Evolutionary conservation across 2,329 filamentous ascomycete genomes (phyloP).

Genomic region (Chaetothyriales sp.): DNA sequence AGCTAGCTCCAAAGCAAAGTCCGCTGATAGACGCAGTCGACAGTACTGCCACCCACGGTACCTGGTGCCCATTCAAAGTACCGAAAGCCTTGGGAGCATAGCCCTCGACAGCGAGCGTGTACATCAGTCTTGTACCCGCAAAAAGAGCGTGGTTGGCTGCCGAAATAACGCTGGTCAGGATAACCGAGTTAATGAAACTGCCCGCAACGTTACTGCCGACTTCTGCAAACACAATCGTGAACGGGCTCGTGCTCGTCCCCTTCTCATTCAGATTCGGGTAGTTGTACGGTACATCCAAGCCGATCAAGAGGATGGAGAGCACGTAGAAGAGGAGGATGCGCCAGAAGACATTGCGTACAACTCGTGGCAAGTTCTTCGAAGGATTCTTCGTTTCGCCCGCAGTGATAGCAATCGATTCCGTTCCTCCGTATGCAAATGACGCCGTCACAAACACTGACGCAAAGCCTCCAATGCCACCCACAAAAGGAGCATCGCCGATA

Average conservation of each 20-base stretch:
- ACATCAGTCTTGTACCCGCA: conserved; percentile 39
- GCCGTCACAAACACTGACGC: conserved; percentile 33
- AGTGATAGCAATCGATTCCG: conserved; percentile 41
- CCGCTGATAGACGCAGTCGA: conserved; percentile 41
- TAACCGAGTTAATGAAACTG: conserved; percentile 61
- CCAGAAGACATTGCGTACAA: conserved; percentile 41
- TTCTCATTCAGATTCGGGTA: conserved; percentile 24
- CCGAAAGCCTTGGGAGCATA: conserved; percentile 41
- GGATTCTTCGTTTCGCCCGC: conserved; percentile 44
- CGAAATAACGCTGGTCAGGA: conserved; percentile 59
- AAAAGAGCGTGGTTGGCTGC: conserved; percentile 54
- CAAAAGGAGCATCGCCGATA: conserved; percentile 47
- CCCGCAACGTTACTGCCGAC: conserved; percentile 42
- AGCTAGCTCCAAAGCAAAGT: conserved; percentile 51
- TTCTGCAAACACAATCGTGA: conserved; percentile 35
- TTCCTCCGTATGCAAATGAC: conserved; percentile 25
- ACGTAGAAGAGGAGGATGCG: conserved; percentile 47
- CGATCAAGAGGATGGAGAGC: conserved; percentile 19
- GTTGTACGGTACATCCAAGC: conserved; percentile 36
- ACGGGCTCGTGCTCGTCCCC: conserved; percentile 41
- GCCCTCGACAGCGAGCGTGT: conserved; percentile 33
- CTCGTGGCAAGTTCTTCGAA: conserved; percentile 40
- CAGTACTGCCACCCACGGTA: conserved; percentile 43
- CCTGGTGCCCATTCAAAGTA: conserved; percentile 35
- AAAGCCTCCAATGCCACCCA: conserved; percentile 47